Conservation (phyloP, 169 alveolate genomes). For the Nephromyces sp. region DNA sequence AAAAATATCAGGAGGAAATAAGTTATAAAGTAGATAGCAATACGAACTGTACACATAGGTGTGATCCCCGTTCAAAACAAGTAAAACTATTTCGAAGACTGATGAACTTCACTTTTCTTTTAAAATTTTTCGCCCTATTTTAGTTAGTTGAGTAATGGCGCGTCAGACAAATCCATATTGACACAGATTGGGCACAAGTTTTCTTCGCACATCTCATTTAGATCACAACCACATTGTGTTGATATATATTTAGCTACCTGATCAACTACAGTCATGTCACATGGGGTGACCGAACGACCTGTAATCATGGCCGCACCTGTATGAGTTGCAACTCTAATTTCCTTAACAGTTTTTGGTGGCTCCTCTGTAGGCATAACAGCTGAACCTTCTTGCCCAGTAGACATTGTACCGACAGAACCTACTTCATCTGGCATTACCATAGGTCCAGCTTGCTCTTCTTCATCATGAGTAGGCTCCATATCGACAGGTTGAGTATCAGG, state of each 20-base stretch:
- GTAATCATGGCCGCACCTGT: slow-evolving; percentile 24
- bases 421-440: slow-evolving; percentile 26
- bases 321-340: slow-evolving; percentile 37
- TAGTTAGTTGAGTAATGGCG: slow-evolving; percentile 46
- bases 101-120: too few species aligned
- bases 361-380: slow-evolving; percentile 36
- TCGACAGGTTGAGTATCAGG: slow-evolving; percentile 12
- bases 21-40: too few species aligned
- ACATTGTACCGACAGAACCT: slow-evolving; percentile 33
- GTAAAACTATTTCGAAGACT: too few species aligned
- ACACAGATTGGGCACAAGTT: slow-evolving; percentile 50
- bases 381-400: too few species aligned
- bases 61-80: too few species aligned
- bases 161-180: slow-evolving; percentile 51
- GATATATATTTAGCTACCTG: slow-evolving; percentile 50
- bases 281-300: slow-evolving; percentile 42
- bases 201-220: slow-evolving; percentile 55
- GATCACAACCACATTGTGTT: slow-evolving; percentile 55
- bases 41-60: too few species aligned
- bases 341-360: slow-evolving; percentile 40
- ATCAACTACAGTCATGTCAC: slow-evolving; percentile 52
- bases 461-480: slow-evolving; percentile 23
- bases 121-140: slow-evolving; percentile 22
- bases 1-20: too few species aligned
- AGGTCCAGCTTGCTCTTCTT: slow-evolving; percentile 23